These are phyloP conservation scores for Cordyceps cateniannulata DNA, from an alignment of 2,329 filamentous ascomycete genomes.

Conservation along the genomic window DNA sequence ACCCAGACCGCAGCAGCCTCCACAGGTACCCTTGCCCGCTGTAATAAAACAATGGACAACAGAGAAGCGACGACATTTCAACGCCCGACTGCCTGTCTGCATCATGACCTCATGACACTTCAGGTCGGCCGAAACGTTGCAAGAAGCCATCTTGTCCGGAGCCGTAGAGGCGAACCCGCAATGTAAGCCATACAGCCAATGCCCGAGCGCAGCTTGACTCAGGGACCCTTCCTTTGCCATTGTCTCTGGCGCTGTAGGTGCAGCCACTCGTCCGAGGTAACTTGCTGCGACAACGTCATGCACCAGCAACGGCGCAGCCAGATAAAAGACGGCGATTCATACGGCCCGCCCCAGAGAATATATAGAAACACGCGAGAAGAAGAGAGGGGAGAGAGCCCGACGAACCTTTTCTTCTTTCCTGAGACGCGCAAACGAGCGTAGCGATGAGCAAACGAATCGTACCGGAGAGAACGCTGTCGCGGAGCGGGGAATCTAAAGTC, in stretches of 20 bases:
- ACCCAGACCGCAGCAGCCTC: too few species aligned
- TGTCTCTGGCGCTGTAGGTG: neutral
- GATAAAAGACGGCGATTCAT: neutral
- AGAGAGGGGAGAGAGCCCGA: neutral
- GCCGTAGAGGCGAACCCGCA: neutral
- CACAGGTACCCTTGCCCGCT: neutral
- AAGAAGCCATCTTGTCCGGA: neutral
- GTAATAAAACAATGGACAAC: neutral
- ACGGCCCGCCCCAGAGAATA: neutral
- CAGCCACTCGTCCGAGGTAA: neutral
- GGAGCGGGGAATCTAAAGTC: neutral
- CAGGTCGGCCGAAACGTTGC: neutral
- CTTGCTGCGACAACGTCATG: neutral
- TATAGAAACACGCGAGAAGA: neutral
- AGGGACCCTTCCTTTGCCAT: too few species aligned
- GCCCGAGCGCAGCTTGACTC: neutral
- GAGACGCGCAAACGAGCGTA: neutral
- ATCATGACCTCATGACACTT: neutral
- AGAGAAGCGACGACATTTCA: too few species aligned
- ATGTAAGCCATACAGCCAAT: neutral
- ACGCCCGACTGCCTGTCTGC: too few species aligned
- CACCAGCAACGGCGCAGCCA: neutral
- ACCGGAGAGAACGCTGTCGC: neutral
- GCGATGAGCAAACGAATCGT: neutral
- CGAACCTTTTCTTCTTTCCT: neutral